Percentiles rank a stretch among this genome's conserved stretches.
Evolutionary conservation across 352 stramenopile genomes (phyloP).

Genomic region (Globisporangium okanoganense): DNA sequence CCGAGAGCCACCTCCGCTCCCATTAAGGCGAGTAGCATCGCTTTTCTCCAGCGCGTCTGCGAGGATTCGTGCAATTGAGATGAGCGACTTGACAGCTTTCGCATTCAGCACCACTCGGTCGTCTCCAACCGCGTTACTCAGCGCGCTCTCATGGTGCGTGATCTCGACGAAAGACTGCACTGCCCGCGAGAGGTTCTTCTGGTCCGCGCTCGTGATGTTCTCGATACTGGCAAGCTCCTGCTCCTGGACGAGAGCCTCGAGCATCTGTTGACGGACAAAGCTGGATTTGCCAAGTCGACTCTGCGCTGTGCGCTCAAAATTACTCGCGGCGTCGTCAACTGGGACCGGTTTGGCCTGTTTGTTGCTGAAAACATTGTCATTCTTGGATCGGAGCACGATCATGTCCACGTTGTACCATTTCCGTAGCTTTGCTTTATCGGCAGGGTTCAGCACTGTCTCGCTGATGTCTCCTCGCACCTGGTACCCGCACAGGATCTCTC

Average conservation of each 20-base stretch:
- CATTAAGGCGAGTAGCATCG: constrained; percentile 11
- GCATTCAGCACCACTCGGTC: constrained; percentile 16
- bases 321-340: constrained; percentile 6
- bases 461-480: constrained; percentile 41
- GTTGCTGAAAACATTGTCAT: constrained; percentile 20
- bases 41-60: constrained; percentile 40
- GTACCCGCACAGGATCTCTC: constrained; percentile 80
- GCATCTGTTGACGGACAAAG: constrained; percentile 38
- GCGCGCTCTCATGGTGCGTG: constrained; percentile 7
- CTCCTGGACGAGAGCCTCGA: constrained; percentile 53
- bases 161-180: constrained; percentile 39
- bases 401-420: constrained; percentile 60
- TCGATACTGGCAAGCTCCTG: constrained; percentile 36
- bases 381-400: constrained; percentile 54
- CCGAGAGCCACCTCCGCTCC: not conserved
- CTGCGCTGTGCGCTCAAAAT: constrained; percentile 53
- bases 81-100: constrained; percentile 31
- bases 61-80: constrained; percentile 42
- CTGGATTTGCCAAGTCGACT: constrained; percentile 47
- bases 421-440: constrained; percentile 38
- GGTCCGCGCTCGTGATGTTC: constrained; percentile 23
- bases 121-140: not conserved
- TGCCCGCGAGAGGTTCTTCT: constrained; percentile 24
- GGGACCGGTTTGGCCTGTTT: constrained; percentile 6
- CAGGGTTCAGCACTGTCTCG: constrained; percentile 72